Conservation (phyloP, 176 grass and related monocot species). For the Raddia guianensis region DNA sequence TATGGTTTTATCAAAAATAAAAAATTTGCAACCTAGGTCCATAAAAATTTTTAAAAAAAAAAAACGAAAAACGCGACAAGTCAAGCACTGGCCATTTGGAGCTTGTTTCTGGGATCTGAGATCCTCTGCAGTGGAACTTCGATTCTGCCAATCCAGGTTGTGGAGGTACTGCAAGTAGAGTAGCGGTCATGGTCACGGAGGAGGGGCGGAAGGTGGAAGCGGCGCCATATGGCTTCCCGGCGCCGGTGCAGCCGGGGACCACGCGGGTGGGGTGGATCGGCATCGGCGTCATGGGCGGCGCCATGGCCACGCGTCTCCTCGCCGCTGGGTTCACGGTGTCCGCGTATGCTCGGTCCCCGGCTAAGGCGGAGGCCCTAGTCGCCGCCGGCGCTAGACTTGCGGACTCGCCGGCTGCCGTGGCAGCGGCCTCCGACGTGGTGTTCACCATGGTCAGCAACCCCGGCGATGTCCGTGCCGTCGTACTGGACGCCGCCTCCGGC, state of each 20-base stretch:
- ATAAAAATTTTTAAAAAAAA: too few species aligned
- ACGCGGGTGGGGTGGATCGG: slow-evolving; percentile 85
- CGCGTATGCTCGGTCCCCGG: slow-evolving; percentile 59
- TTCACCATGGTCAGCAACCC: slow-evolving; percentile 89
- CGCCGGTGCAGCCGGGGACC: slow-evolving; percentile 40
- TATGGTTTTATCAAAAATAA: too few species aligned
- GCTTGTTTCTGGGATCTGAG: too few species aligned
- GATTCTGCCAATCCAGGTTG: too few species aligned
- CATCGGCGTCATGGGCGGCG: slow-evolving; percentile 70
- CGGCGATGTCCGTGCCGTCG: slow-evolving; percentile 55
- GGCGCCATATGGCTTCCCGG: slow-evolving; percentile 46
- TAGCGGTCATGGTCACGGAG: slow-evolving; percentile 25
- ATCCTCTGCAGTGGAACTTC: too few species aligned
- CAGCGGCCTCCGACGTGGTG: slow-evolving; percentile 58
- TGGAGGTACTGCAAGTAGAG: neutral
- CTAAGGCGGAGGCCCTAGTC: slow-evolving; percentile 58
- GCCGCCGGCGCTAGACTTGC: slow-evolving; percentile 49
- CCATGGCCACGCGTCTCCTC: slow-evolving; percentile 70
- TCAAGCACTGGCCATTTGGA: too few species aligned
- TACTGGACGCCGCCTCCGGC: slow-evolving; percentile 56
- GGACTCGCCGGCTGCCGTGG: slow-evolving; percentile 53
- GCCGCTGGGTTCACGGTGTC: slow-evolving; percentile 64
- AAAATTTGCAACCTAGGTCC: too few species aligned
- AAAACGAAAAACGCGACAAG: too few species aligned
- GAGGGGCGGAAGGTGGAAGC: neutral